A percentile compares a stretch with the other conserved stretches of the same genome.
These are phyloP conservation scores for Cydonia oblonga DNA, from an alignment of 331 rosid genomes.

Conservation along the genomic window DNA sequence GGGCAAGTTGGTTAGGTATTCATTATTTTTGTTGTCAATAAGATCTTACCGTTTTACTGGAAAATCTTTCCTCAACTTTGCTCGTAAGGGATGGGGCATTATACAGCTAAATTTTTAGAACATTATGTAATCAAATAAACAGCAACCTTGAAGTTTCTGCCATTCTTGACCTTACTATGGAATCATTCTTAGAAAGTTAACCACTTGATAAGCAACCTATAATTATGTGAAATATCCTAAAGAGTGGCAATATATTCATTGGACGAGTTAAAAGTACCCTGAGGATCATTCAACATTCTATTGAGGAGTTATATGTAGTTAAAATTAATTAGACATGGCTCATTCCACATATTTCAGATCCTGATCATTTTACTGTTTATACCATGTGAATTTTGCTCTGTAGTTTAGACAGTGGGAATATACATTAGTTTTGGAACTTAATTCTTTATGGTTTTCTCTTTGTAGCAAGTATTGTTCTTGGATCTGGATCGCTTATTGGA, in stretches of 20 bases:
- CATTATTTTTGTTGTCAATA: not conserved
- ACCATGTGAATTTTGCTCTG: not conserved
- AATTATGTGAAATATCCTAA: not conserved
- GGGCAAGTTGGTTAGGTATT: conserved; percentile 91
- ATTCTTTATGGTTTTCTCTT: conserved; percentile 9
- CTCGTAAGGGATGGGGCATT: not conserved
- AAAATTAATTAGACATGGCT: not conserved
- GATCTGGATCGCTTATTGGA: conserved; percentile 61
- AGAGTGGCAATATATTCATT: not conserved
- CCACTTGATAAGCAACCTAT: not conserved
- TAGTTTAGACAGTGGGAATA: not conserved
- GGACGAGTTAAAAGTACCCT: not conserved
- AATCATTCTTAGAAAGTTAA: not conserved
- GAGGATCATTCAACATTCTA: not conserved
- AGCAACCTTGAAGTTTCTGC: not conserved
- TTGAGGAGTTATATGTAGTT: not conserved
- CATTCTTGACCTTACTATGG: not conserved
- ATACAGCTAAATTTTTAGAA: not conserved
- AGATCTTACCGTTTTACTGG: not conserved
- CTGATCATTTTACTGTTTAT: not conserved
- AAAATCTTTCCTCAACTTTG: not conserved
- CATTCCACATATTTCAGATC: not conserved
- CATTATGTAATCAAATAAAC: not conserved
- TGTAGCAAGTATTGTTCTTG: conserved; percentile 66
- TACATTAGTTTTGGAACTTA: not conserved